phyloP scores from a whole-genome alignment of 345 rosid genomes.

The Ceriops zippeliana region DNA sequence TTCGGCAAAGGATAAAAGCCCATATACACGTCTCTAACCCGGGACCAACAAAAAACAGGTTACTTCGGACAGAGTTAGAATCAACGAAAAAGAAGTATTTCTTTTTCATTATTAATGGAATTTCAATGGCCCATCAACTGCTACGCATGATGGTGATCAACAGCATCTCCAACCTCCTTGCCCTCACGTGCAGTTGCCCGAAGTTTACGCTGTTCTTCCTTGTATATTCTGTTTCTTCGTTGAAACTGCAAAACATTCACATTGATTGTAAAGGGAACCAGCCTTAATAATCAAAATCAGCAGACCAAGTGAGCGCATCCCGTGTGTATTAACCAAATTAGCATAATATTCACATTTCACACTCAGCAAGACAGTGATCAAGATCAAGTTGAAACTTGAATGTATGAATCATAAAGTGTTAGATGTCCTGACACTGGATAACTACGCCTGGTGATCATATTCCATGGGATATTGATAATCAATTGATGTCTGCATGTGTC shows the following conservation, averaged over 20 bases:
- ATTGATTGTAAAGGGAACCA: not conserved
- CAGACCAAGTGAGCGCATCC: not conserved
- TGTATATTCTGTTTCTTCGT: constrained; percentile 87
- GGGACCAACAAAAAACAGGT: constrained; percentile 3
- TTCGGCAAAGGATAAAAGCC: constrained; percentile 1
- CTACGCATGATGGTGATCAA: constrained; percentile 38
- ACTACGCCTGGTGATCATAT: too few relatives aligned
- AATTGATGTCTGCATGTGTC: too few relatives aligned
- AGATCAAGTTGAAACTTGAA: too few relatives aligned
- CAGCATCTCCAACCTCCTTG: constrained; percentile 44
- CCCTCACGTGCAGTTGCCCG: constrained; percentile 65
- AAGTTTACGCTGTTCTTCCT: constrained; percentile 93
- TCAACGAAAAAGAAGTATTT: constrained; percentile 12
- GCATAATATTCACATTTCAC: not conserved
- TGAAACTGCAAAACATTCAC: constrained; percentile 53
- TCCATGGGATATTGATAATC: too few relatives aligned
- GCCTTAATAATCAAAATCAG: not conserved
- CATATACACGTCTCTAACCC: too few relatives aligned
- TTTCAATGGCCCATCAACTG: constrained; percentile 15
- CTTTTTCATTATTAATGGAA: constrained; percentile 35
- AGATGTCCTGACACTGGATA: too few relatives aligned
- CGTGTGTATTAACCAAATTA: not conserved
- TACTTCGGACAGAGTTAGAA: constrained; percentile 2
- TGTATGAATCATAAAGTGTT: too few relatives aligned
- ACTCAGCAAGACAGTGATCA: not conserved